These are phyloP conservation scores for Pseudonitzschia delicatissima DNA, from an alignment of 108 stramenopile genomes.

Conservation along the genomic window DNA sequence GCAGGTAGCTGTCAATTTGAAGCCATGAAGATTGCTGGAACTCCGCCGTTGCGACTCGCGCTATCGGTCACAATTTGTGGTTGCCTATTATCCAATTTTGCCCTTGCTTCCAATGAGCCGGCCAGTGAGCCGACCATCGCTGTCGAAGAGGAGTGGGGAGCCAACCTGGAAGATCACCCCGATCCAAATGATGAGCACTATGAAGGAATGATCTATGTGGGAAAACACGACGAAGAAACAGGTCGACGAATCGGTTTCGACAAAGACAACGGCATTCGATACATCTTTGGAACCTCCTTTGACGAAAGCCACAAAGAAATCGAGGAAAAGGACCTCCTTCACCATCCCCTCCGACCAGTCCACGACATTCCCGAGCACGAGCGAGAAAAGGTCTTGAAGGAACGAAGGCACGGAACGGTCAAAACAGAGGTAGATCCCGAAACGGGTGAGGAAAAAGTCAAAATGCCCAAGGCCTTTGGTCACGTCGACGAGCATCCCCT, in stretches of 20 bases:
- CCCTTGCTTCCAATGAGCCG: too few species aligned
- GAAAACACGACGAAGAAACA: conserved; percentile 33
- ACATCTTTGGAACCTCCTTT: conserved; percentile 78
- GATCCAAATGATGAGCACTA: conserved; percentile 83
- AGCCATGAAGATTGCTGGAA: too few species aligned
- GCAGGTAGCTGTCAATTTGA: too few species aligned
- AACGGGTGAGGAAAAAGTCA: too few species aligned
- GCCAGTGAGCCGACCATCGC: too few species aligned
- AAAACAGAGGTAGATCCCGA: conserved; percentile 31
- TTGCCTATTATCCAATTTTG: too few species aligned
- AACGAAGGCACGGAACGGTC: conserved; percentile 54
- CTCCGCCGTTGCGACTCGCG: too few species aligned
- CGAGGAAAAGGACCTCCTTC: conserved; percentile 55
- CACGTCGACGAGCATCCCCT: conserved; percentile 68
- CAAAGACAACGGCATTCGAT: conserved; percentile 57
- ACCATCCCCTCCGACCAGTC: conserved; percentile 41
- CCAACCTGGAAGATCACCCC: conserved; percentile 67
- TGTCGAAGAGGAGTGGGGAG: conserved; percentile 36
- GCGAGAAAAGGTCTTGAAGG: conserved; percentile 56
- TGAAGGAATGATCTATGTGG: conserved; percentile 69
- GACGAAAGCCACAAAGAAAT: conserved; percentile 51
- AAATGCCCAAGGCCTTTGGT: conserved; percentile 66
- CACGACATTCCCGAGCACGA: conserved; percentile 60
- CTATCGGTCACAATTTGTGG: too few species aligned
- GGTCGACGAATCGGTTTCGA: conserved; percentile 44